A percentile compares a stretch with the other conserved stretches of the same genome.
Evolutionary conservation across 2,329 filamentous ascomycete genomes (phyloP).

Genomic region (Ilyonectria sp.): DNA sequence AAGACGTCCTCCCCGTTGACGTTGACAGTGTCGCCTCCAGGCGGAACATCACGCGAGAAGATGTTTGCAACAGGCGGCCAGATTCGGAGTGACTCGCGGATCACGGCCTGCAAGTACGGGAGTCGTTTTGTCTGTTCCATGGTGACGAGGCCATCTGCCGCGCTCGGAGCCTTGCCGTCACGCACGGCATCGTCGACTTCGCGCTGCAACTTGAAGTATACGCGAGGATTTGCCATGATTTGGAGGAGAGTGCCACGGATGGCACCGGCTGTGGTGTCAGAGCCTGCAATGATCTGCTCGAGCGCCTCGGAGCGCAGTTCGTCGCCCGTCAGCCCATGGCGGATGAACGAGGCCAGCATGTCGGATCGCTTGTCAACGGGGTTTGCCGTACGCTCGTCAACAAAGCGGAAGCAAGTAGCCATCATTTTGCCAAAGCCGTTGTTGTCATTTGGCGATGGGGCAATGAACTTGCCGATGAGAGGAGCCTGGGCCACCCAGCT

Average conservation of each 20-base stretch:
- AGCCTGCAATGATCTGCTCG: slow-evolving; percentile 55
- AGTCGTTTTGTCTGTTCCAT: slow-evolving; percentile 55
- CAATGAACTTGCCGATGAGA: slow-evolving; percentile 46
- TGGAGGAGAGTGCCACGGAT: slow-evolving; percentile 66
- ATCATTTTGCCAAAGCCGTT: slow-evolving; percentile 56
- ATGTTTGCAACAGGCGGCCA: slow-evolving; percentile 60
- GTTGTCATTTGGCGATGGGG: slow-evolving; percentile 47
- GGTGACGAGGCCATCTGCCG: slow-evolving; percentile 40
- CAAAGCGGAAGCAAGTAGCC: slow-evolving; percentile 46
- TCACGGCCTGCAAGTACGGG: slow-evolving; percentile 65
- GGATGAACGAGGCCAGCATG: slow-evolving; percentile 61
- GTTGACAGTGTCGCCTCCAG: slow-evolving; percentile 49
- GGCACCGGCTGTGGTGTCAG: slow-evolving; percentile 55
- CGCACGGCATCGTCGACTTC: slow-evolving; percentile 66
- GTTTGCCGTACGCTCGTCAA: slow-evolving; percentile 46
- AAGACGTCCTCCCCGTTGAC: slow-evolving; percentile 57
- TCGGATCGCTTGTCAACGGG: slow-evolving; percentile 50
- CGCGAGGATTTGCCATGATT: slow-evolving; percentile 64
- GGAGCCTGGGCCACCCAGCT: slow-evolving; percentile 50
- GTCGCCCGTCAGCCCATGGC: slow-evolving; percentile 54
- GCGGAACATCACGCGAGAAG: slow-evolving; percentile 51
- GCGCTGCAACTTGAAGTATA: slow-evolving; percentile 61
- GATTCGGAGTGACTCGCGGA: slow-evolving; percentile 65
- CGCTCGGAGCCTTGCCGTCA: slow-evolving; percentile 41
- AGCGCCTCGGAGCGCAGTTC: slow-evolving; percentile 52